Conservation (phyloP, 208 protist genomes). For the Herpetomonas samuelpessoai region DNA sequence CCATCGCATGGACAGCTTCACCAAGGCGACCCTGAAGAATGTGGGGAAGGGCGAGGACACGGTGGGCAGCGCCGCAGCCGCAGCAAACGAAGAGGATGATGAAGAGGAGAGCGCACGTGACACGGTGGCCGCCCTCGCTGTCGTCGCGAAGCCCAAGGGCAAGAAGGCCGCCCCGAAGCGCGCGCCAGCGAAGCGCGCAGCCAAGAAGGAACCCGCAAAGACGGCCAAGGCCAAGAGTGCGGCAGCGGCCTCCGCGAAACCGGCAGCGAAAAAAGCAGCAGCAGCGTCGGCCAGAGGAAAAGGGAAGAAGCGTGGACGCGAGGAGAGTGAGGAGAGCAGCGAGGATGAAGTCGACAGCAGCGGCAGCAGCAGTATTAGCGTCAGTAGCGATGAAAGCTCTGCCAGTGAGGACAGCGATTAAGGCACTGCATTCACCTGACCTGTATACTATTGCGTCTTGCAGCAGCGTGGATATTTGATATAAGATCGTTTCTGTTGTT, state of each 20-base stretch:
- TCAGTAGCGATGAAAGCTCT: conserved; percentile 5
- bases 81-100: conserved; percentile 13
- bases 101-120: conserved; percentile 11
- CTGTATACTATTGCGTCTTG: too few relatives aligned
- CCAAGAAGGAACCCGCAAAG: conserved; percentile 30
- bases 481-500: too few relatives aligned
- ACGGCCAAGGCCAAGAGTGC: conserved; percentile 8
- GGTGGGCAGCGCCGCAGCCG: conserved; percentile 4
- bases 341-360: conserved; percentile 6
- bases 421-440: too few relatives aligned
- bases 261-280: background rate
- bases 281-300: too few relatives aligned
- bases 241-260: background rate
- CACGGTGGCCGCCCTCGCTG: background rate
- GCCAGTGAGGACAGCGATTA: conserved; percentile 14
- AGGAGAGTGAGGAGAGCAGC: conserved; percentile 15
- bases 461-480: too few relatives aligned
- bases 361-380: background rate
- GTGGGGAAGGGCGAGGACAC: conserved; percentile 27
- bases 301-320: conserved; percentile 4
- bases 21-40: conserved; percentile 46
- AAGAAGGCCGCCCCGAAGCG: conserved; percentile 22
- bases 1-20: conserved; percentile 69
- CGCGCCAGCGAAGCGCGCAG: conserved; percentile 11
- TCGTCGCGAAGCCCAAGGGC: conserved; percentile 2